Evolutionary conservation across 208 protist genomes (phyloP), one percentile per base, ranked within the genome.

Genomic region (Leishmania arabica): DNA sequence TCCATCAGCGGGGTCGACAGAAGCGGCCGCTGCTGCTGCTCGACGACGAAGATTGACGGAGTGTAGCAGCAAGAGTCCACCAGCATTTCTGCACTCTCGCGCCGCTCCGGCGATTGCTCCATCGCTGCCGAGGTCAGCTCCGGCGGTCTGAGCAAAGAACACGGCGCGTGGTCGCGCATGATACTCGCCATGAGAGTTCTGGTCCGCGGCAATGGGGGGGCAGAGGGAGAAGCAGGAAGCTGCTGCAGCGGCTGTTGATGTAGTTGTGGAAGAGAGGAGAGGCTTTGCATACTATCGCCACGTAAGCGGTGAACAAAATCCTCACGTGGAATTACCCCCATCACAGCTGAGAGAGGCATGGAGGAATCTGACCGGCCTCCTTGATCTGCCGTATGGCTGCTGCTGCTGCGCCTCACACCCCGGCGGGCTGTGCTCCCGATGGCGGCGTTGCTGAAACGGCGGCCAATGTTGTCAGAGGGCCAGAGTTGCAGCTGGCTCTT

Each of bases 41-140:
- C 49, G 21, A 40, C 27, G 17, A 62, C 31, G 47, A 51, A 31
- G 49, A 15, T 51, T 6, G 72, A 47, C 47, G 49, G 72, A 13
- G 72, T 62, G 53, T 51, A 76, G 72, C 51, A 76, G 72, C 51
- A n/a, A 27, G 72, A n/a, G 72, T 42, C 53, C 15, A 24, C 15
- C 27, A 62, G 19, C 31, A 27, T 64, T 21, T 76, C 72, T 21
- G 17, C 72, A 40, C 31, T 76, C 21, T 64, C 49, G n/a, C 53
- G n/a, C 51, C n/a, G 13, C 51, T 62, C 70, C 2, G 47, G 47
- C 19, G 47, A 75, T 37, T 9, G 70, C 47, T n/a, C 27, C 42
- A 75, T 40, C 27, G n/a, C 70, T 75, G 45, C 11, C 47, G 70
- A 27, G 70, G 70, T 58, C 24, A 31, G 40, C 47, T 75, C 72